Evolutionary conservation across 345 rosid species (phyloP).

Genomic region (Hevea brasiliensis): DNA sequence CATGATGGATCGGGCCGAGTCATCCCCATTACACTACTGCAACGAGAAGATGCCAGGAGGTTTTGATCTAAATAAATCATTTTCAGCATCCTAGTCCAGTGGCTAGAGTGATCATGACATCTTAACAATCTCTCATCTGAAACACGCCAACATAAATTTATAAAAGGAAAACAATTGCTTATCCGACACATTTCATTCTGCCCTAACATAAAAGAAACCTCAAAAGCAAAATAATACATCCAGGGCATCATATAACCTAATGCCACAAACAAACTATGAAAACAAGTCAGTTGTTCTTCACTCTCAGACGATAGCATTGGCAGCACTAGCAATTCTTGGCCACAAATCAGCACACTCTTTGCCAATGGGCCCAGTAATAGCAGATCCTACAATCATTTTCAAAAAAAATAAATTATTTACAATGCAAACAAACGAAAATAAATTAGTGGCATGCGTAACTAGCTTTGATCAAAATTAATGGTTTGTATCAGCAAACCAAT

Average conservation of each 20-base stretch:
- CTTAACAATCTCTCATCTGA: background rate
- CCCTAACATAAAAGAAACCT: background rate
- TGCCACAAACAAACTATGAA: background rate
- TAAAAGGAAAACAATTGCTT: background rate
- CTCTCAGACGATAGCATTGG: constrained; percentile 36
- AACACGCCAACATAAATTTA: background rate
- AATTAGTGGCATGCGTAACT: background rate
- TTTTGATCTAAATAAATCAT: no score
- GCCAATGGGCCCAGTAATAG: constrained; percentile 89
- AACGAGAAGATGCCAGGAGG: no score
- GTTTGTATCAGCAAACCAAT: background rate
- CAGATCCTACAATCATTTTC: constrained; percentile 57
- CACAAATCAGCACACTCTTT: constrained; percentile 93
- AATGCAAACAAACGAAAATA: background rate
- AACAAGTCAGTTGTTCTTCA: background rate
- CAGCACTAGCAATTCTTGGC: constrained; percentile 96
- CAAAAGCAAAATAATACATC: background rate
- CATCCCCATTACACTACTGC: no score
- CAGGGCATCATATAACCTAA: background rate
- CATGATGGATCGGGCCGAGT: no score
- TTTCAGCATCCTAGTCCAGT: no score
- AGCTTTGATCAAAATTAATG: background rate
- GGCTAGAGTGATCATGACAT: no score
- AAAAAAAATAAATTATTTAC: no score
- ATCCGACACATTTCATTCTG: background rate